A percentile compares a stretch with the other conserved stretches of the same genome.
These are phyloP conservation scores for Favolaschia claudopus DNA, from an alignment of 768 basidiomycete genomes.

Conservation along the genomic window DNA sequence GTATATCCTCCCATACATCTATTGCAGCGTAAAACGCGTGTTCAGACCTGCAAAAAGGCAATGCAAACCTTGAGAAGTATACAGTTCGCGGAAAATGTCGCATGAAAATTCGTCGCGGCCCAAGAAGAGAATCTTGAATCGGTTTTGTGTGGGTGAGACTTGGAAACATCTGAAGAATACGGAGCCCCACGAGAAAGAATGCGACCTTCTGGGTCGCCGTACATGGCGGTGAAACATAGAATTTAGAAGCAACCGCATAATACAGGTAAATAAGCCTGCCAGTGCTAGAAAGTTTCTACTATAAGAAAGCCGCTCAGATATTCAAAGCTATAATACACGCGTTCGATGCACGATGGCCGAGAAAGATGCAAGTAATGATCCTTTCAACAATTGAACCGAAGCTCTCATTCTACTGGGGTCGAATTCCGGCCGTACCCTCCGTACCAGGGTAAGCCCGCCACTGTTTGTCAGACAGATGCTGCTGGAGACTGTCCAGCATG, in stretches of 20 bases:
- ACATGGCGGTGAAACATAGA: neutral
- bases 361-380: no score
- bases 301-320: no score
- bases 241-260: no score
- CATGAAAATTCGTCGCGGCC: conserved; percentile 92
- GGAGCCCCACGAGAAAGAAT: neutral
- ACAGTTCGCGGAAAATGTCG: conserved; percentile 68
- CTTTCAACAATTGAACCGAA: no score
- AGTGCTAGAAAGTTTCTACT: no score
- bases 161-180: neutral
- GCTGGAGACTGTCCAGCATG: no score
- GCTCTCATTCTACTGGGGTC: no score
- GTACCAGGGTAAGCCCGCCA: no score
- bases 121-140: conserved; percentile 84
- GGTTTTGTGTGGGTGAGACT: conserved; percentile 25
- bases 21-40: conserved; percentile 1
- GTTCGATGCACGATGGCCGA: no score
- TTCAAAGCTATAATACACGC: neutral
- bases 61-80: conserved; percentile 65
- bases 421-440: no score
- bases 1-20: conserved; percentile 82
- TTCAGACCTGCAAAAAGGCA: neutral
- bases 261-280: no score
- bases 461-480: no score
- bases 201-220: neutral